Conservation (phyloP, 352 stramenopile genomes). For the Phytophthora crassamura region DNA sequence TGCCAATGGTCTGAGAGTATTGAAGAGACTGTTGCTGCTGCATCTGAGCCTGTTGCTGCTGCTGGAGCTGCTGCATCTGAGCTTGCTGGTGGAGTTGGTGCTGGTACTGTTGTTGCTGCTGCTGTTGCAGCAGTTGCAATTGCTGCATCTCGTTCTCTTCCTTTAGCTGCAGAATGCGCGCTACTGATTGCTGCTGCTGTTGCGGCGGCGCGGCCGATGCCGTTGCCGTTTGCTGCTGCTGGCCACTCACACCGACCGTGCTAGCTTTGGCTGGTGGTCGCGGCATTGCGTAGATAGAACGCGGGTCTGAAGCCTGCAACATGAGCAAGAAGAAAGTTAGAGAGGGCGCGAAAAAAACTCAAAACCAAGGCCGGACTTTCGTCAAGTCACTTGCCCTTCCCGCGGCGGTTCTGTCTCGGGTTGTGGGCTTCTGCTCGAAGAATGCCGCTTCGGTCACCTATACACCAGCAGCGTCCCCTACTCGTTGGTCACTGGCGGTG, state of each 20-base stretch:
- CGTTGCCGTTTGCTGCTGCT: conserved; percentile 28
- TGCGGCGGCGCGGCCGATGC: conserved; percentile 33
- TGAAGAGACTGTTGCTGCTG: conserved; percentile 48
- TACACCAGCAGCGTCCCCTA: conserved; percentile 38
- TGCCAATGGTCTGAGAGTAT: conserved; percentile 35
- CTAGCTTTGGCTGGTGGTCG: conserved; percentile 30
- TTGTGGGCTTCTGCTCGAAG: conserved; percentile 41
- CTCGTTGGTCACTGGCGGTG: conserved; percentile 32
- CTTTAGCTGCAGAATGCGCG: conserved; percentile 38
- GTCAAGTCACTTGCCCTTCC: conserved; percentile 29
- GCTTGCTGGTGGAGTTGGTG: conserved; percentile 43
- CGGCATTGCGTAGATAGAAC: conserved; percentile 32
- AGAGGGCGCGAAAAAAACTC: conserved; percentile 23
- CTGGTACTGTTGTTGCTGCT: conserved; percentile 37
- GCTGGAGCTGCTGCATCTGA: conserved; percentile 30
- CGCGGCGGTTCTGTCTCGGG: conserved; percentile 41
- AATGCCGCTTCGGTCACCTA: conserved; percentile 61
- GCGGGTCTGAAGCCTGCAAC: conserved; percentile 18
- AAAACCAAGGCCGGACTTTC: conserved; percentile 12
- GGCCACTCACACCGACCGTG: conserved; percentile 22
- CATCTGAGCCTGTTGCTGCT: conserved; percentile 41
- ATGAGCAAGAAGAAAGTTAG: conserved; percentile 21
- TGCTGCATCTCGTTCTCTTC: conserved; percentile 20
- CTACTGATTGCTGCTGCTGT: conserved; percentile 26
- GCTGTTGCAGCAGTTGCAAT: conserved; percentile 34